These are phyloP conservation scores for Arthromyces matolae DNA, from an alignment of 768 basidiomycete species.

Conservation along the genomic window DNA sequence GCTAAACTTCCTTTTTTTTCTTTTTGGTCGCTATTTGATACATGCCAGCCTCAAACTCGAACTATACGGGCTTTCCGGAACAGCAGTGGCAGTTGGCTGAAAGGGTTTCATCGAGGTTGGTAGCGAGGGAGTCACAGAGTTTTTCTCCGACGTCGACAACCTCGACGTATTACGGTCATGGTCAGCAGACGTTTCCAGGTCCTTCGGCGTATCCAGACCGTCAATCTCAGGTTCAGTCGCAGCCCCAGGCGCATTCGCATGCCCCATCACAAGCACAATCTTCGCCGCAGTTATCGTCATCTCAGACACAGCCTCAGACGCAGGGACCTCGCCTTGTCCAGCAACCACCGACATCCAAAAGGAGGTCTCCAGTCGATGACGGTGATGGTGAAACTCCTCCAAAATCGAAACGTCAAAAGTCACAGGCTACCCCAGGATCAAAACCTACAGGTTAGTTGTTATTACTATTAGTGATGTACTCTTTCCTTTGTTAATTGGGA, in stretches of 20 bases:
- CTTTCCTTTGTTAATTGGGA: no score
- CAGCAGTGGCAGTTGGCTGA: slow-evolving; percentile 45
- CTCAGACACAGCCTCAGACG: no score
- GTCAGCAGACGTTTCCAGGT: no score
- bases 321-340: no score
- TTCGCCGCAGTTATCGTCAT: slow-evolving; percentile 18
- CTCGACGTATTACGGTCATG: no score
- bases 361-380: no score
- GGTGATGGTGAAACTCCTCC: slow-evolving; percentile 33
- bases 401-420: slow-evolving; percentile 40
- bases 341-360: no score
- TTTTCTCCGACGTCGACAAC: background rate
- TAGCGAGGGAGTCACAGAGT: slow-evolving; percentile 41
- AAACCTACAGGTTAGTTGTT: background rate
- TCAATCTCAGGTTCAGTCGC: slow-evolving; percentile 1
- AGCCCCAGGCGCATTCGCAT: slow-evolving; percentile 4
- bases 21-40: background rate
- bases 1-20: background rate
- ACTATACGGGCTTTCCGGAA: slow-evolving; percentile 21
- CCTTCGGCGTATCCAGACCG: slow-evolving; percentile 13
- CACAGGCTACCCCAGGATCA: slow-evolving; percentile 31
- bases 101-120: slow-evolving; percentile 56
- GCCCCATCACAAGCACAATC: slow-evolving; percentile 30
- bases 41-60: slow-evolving; percentile 13
- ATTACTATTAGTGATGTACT: background rate